phyloP scores from a whole-genome alignment of 192 early-diverging fungal species.

The Backusella sp. region DNA sequence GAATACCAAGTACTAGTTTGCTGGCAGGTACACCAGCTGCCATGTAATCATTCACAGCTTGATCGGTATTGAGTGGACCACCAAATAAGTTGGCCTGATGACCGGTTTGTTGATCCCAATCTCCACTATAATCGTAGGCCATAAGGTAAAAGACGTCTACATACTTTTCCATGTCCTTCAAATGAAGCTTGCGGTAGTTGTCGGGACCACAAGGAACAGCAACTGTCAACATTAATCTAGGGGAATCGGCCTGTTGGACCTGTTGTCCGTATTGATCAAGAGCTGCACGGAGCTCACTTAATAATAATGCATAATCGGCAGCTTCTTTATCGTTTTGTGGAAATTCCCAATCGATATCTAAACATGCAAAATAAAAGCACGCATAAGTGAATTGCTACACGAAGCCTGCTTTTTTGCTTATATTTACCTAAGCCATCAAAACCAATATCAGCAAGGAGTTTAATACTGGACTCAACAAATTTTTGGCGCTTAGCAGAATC shows the following conservation, averaged over 20 bases:
- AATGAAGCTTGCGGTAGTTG: slow-evolving; percentile 58
- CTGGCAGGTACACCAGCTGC: slow-evolving; percentile 71
- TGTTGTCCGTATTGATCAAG: slow-evolving; percentile 57
- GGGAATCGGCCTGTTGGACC: slow-evolving; percentile 8
- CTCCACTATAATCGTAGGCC: slow-evolving; percentile 80
- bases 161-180: slow-evolving; percentile 60
- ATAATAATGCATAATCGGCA: slow-evolving; percentile 73
- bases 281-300: slow-evolving; percentile 65
- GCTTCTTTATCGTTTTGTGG: slow-evolving; percentile 76
- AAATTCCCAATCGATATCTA: slow-evolving; percentile 80
- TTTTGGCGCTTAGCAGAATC: slow-evolving; percentile 43
- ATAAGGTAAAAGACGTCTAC: slow-evolving; percentile 87
- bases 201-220: slow-evolving; percentile 65
- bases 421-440: slow-evolving; percentile 40
- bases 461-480: slow-evolving; percentile 57
- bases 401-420: background rate
- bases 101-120: slow-evolving; percentile 65
- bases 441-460: slow-evolving; percentile 46
- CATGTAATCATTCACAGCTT: slow-evolving; percentile 74
- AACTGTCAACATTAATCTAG: slow-evolving; percentile 60
- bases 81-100: slow-evolving; percentile 89
- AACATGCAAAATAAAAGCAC: background rate
- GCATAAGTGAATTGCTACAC: background rate
- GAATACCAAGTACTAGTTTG: slow-evolving; percentile 89
- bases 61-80: slow-evolving; percentile 57